Evolutionary conservation across 768 basidiomycete species (phyloP).

Genomic region (Polyporus arcularius): DNA sequence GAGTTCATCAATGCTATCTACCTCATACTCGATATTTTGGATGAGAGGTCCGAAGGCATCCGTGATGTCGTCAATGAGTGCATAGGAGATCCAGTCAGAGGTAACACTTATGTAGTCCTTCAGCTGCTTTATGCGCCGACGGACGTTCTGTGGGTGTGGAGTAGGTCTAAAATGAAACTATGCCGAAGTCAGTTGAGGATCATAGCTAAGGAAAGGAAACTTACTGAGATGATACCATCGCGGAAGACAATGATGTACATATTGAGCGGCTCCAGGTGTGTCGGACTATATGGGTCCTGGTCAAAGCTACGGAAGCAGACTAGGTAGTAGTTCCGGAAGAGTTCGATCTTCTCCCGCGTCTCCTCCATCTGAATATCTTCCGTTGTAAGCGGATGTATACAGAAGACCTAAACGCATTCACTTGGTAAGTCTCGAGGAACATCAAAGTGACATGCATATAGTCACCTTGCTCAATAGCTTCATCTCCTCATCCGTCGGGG

Average conservation of each 20-base stretch:
- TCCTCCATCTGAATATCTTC: slow-evolving; percentile 99
- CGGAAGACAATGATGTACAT: slow-evolving; percentile 99
- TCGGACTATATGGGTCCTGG: slow-evolving; percentile 96
- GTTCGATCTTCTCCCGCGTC: slow-evolving; percentile 98
- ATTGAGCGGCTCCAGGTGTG: slow-evolving; percentile 95
- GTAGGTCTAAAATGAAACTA: slow-evolving; percentile 98
- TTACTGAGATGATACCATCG: slow-evolving; percentile 91
- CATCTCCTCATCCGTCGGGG: slow-evolving; percentile 98
- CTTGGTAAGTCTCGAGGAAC: not conserved
- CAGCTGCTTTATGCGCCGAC: slow-evolving; percentile 96
- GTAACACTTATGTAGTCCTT: slow-evolving; percentile 99
- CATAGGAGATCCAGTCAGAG: slow-evolving; percentile 99
- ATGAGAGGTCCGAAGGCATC: slow-evolving; percentile 99
- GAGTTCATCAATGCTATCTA: slow-evolving; percentile 97
- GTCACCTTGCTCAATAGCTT: slow-evolving; percentile 87
- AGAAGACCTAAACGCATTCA: slow-evolving; percentile 73
- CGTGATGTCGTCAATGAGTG: slow-evolving; percentile 98
- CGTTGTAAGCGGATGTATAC: slow-evolving; percentile 95
- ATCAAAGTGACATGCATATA: slow-evolving; percentile 3
- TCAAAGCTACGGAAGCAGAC: slow-evolving; percentile 99
- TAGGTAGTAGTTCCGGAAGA: slow-evolving; percentile 97
- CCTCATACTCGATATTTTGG: slow-evolving; percentile 98
- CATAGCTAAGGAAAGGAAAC: slow-evolving; percentile 31
- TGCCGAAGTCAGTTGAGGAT: slow-evolving; percentile 1
- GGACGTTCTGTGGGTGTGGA: slow-evolving; percentile 96